Conservation (phyloP, 164 flowering plant genomes). For the Warburgia ugandensis region DNA sequence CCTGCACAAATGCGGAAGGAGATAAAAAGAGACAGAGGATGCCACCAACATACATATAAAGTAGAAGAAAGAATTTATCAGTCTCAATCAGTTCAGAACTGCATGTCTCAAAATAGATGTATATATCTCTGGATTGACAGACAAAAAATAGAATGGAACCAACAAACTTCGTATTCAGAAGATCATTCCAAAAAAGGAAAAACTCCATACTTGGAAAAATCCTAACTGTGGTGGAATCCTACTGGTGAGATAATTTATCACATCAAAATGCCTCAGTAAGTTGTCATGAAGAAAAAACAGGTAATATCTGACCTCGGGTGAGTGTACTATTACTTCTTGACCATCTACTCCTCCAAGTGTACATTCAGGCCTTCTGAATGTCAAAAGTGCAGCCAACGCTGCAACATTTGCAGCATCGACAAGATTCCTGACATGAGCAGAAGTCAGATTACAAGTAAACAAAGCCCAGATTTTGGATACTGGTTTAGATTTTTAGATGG, state of each 20-base stretch:
- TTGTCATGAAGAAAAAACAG: neutral
- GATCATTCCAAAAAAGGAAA: too few species aligned
- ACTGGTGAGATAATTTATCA: neutral
- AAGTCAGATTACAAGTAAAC: slow-evolving; percentile 2
- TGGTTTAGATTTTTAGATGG: neutral
- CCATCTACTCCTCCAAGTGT: slow-evolving; percentile 82
- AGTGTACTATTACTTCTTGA: slow-evolving; percentile 74
- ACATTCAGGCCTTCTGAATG: slow-evolving; percentile 94
- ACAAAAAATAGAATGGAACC: too few species aligned
- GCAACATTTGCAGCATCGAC: slow-evolving; percentile 98
- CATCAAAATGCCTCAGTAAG: neutral
- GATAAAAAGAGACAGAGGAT: neutral
- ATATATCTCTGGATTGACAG: too few species aligned
- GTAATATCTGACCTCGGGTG: slow-evolving; percentile 66
- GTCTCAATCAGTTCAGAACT: neutral
- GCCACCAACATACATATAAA: neutral
- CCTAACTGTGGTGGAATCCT: neutral
- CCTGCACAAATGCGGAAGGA: slow-evolving; percentile 35
- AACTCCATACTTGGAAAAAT: too few species aligned
- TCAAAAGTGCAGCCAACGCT: slow-evolving; percentile 84
- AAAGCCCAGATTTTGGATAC: neutral
- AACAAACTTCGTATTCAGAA: too few species aligned
- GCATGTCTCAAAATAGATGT: too few species aligned
- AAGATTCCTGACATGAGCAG: slow-evolving; percentile 55
- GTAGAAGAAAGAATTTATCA: neutral